Evolutionary conservation across 352 stramenopile genomes (phyloP), one percentile per base, ranked within the genome.

Genomic region (Globisporangium emineosum): DNA sequence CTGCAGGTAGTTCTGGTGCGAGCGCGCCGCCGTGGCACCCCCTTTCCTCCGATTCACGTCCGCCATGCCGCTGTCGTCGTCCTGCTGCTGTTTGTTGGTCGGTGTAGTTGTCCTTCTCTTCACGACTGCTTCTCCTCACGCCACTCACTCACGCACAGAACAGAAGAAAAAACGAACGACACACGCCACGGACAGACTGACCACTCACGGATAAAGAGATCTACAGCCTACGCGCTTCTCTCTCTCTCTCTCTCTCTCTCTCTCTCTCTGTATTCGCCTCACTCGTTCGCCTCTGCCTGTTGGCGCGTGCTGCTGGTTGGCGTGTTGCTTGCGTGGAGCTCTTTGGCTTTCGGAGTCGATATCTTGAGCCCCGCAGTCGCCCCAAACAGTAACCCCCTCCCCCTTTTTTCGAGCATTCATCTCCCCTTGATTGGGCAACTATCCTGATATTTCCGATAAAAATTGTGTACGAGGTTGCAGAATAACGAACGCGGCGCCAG

Each of bases 1-100:
- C 63, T 80, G 71, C 64, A 81, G 59, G 62, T 79, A 77, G 53
- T 60, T 71, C 61, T 79, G 72, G 57, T 81, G 75, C 29, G 77
- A 82, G 60, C 75, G 77, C 43, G 79, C 59, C 10, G 68, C 64
- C 27, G 60, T 68, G 32, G 68, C 49, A 42, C 75, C 71, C 32
- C 75, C 75, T 60, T 79, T 81, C 57, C 75, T 75, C 35, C 75
- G 70, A 52, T 75, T 81, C 62, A 68, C 68, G 73, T 86, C 77
- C 65, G 75, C 71, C 77, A 86, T 83, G 10, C 29, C 29, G 29
- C 5, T 5, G 29, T 32, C 29, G 29, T 32, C 29, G 29, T 32
- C 29, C 5, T 5, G 29, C 12, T 25, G 19, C 5, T 58, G 37
- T 13, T 7, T 10, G 17, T 47, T 50, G 17, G 23, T 61, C 35